Base-by-base conservation (phyloP, 352 stramenopile genomes). In the Phytopythium delawarense region DNA sequence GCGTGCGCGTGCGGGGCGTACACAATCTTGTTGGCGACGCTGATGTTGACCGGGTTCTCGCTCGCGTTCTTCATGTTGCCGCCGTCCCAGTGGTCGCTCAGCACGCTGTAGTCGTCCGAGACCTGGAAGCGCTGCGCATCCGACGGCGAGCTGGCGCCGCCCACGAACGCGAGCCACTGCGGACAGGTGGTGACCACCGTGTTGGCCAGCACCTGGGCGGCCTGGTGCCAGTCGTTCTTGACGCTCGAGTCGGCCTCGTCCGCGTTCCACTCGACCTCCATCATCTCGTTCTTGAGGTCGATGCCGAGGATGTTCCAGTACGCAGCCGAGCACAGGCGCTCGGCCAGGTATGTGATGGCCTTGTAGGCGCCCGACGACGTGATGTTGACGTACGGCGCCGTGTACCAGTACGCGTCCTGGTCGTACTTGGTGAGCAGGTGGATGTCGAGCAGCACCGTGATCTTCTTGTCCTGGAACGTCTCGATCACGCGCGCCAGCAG, bases 231-330 rank as follows among this genome's bases (percentile, higher is more conserved):
- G 66, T 88, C 78, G 52, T 49, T 75, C 53, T 51, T 62, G 20
- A 66, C 61, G 48, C 69, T 62, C 9, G 64, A 58, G 34, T 76
- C 69, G 3, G 45, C 48, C 15, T 62, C 60, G 13, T 74, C 50
- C 6, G 56, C 59, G 45, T 71, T 64, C 76, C 76, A 82, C 51
- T 75, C 62, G 11, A 63, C 71, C 44, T 76, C 57, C 34, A 69
- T 44, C 76, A 82, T 84, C 50, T 79, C 75, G 60, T 84, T 78
- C 62, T 89, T 91, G 54, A 91, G 66, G 57, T 88, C 79, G 8
- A 91, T 57, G n/a, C 79, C 81, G 21, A 91, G 59, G 25, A 89
- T 55, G 65, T 91, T 91, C 74, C 77, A 91, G 59, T 86, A 87
- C 4, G 62, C 71, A n/a, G 70, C 51, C 9, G 69, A 75, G 55